Conservation (phyloP, 2,329 filamentous ascomycete species). For the Penicillium capsulatum region DNA sequence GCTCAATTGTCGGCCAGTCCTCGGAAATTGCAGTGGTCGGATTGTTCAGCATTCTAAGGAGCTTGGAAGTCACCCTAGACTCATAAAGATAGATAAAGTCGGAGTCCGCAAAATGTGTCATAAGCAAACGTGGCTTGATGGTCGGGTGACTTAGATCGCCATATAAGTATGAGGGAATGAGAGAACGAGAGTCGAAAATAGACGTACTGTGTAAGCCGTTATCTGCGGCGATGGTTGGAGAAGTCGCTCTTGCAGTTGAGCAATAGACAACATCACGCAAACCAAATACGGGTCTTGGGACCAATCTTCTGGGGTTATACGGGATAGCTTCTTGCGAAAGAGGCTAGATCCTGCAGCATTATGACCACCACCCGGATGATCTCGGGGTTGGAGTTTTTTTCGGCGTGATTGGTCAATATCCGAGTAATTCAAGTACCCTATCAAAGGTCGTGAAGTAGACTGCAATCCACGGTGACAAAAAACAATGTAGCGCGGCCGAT, state of each 20-base stretch:
- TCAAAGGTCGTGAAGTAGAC: not conserved
- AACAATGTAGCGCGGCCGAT: not conserved
- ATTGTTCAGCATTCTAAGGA: not conserved
- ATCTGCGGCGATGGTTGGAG: not conserved
- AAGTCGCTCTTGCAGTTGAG: constrained; percentile 1
- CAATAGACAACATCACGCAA: constrained; percentile 2
- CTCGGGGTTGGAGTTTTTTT: not conserved
- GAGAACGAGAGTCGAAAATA: no score
- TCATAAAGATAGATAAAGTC: constrained; percentile 2
- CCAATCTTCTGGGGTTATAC: constrained; percentile 1
- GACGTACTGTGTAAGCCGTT: no score
- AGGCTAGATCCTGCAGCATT: not conserved
- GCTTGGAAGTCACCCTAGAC: not conserved
- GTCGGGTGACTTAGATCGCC: not conserved
- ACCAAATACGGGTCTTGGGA: constrained; percentile 3
- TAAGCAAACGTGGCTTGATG: not conserved
- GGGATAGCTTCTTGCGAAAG: not conserved
- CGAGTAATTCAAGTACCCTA: constrained; percentile 1
- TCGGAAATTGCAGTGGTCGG: not conserved
- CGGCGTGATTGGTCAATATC: not conserved
- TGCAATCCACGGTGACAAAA: not conserved
- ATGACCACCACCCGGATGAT: not conserved
- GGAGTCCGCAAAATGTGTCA: not conserved
- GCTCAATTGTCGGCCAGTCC: not conserved
- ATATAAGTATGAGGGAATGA: no score